Conservation (phyloP, 177 flowering plant genomes). For the Tripterygium wilfordii region DNA sequence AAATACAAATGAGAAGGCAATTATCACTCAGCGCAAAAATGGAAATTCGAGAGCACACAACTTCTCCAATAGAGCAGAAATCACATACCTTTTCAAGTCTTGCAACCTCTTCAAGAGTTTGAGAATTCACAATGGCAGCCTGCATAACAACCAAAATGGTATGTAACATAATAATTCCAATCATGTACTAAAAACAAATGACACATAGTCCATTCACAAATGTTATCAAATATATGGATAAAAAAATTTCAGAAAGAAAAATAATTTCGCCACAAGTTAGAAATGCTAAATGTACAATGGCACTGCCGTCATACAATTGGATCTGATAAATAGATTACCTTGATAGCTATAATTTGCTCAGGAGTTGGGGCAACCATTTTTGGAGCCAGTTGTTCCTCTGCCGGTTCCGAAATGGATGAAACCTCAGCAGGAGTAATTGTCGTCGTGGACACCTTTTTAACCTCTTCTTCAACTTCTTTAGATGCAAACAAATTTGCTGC, state of each 20-base stretch:
- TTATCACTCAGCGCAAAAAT: neutral
- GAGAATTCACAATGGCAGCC: no score
- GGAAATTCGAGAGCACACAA: no score
- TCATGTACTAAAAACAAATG: no score
- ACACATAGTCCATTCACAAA: no score
- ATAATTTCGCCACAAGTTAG: constrained; percentile 1
- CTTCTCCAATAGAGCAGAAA: no score
- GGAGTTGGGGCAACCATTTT: constrained; percentile 82
- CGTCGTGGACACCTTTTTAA: constrained; percentile 50
- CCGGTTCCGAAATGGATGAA: constrained; percentile 33
- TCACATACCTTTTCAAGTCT: no score
- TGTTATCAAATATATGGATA: no score
- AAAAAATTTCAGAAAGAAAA: constrained; percentile 84
- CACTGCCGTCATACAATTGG: no score
- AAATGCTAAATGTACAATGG: no score
- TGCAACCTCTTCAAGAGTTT: no score
- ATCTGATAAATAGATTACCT: constrained; percentile 42
- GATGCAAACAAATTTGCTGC: constrained; percentile 68
- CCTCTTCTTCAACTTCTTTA: constrained; percentile 77
- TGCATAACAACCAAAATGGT: neutral
- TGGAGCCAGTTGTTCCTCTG: constrained; percentile 49
- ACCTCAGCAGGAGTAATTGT: constrained; percentile 54
- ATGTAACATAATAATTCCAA: no score
- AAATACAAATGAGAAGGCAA: constrained; percentile 1
- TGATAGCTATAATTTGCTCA: constrained; percentile 91